These are phyloP conservation scores for Colletotrichum agaves DNA, from an alignment of 2,329 filamentous ascomycete genomes.

Conservation along the genomic window DNA sequence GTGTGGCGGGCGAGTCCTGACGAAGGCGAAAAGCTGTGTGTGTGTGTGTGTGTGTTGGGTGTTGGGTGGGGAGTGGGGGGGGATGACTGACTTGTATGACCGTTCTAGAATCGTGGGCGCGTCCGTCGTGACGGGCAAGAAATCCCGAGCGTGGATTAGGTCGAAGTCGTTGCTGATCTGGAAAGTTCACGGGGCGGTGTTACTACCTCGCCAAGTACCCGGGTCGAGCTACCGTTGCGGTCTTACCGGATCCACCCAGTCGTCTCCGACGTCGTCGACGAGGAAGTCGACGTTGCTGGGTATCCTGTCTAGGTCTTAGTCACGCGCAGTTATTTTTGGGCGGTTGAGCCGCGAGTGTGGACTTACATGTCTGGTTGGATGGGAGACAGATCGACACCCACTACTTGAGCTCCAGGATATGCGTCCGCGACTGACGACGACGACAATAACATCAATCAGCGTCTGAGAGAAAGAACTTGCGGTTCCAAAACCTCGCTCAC, in stretches of 20 bases:
- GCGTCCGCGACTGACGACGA: conserved; percentile 40
- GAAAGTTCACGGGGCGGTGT: background rate
- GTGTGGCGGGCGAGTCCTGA: background rate
- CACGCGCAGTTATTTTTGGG: no score
- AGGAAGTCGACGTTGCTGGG: background rate
- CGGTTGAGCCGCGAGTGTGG: accelerated
- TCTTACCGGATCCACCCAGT: background rate
- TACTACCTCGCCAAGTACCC: background rate
- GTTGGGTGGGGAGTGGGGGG: no score
- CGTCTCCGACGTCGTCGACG: background rate
- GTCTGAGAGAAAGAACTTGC: background rate
- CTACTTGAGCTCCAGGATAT: conserved; percentile 40
- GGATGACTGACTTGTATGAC: background rate
- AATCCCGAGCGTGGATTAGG: background rate
- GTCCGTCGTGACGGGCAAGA: background rate
- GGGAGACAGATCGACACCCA: conserved; percentile 42
- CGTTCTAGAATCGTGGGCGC: background rate
- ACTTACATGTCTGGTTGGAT: conserved; percentile 39
- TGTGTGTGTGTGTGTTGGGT: no score
- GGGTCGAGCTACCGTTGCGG: background rate
- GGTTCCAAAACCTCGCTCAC: background rate
- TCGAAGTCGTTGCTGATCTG: conserved; percentile 4
- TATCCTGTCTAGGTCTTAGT: background rate
- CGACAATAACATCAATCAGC: background rate
- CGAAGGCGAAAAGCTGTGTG: background rate